A percentile compares a stretch with the other conserved stretches of the same genome.
Conservation (phyloP, 441 rosid genomes). For the Viola pubescens region DNA sequence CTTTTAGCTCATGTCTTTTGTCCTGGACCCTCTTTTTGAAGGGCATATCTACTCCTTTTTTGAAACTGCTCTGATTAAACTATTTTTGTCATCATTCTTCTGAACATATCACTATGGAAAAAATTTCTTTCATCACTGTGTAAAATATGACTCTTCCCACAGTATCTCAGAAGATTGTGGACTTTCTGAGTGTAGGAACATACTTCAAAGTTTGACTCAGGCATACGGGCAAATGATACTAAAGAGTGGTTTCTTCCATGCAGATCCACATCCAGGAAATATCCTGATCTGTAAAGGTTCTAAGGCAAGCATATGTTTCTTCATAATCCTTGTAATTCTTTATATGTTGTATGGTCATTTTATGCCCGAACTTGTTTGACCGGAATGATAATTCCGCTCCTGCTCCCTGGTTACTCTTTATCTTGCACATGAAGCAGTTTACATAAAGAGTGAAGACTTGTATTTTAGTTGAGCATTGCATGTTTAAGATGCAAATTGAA, state of each 20-base stretch:
- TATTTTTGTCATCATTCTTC: background rate
- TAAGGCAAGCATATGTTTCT: slow-evolving; percentile 54
- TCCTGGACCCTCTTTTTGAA: background rate
- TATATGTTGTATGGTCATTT: slow-evolving; percentile 2
- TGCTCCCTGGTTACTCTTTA: slow-evolving; percentile 3
- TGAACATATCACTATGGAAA: background rate
- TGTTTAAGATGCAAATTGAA: slow-evolving; percentile 10
- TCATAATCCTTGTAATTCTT: slow-evolving; percentile 11
- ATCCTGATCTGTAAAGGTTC: slow-evolving; percentile 83
- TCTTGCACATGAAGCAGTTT: background rate
- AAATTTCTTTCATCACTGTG: background rate
- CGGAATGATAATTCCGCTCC: background rate
- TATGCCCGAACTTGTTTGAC: background rate
- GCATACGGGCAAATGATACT: slow-evolving; percentile 97
- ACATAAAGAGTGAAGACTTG: background rate
- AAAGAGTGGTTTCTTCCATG: slow-evolving; percentile 93
- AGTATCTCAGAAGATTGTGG: slow-evolving; percentile 7
- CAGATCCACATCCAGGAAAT: slow-evolving; percentile 99
- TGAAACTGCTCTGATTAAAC: background rate
- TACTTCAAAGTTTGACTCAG: slow-evolving; percentile 65
- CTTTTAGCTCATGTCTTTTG: slow-evolving; percentile 10
- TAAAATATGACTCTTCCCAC: slow-evolving; percentile 1
- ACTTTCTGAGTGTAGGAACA: slow-evolving; percentile 46
- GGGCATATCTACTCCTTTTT: background rate
- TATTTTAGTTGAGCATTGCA: slow-evolving; percentile 1